Percentiles rank a stretch among this genome's conserved stretches.
Evolutionary conservation across 768 basidiomycete genomes (phyloP).

Genomic region (Russula abietina): DNA sequence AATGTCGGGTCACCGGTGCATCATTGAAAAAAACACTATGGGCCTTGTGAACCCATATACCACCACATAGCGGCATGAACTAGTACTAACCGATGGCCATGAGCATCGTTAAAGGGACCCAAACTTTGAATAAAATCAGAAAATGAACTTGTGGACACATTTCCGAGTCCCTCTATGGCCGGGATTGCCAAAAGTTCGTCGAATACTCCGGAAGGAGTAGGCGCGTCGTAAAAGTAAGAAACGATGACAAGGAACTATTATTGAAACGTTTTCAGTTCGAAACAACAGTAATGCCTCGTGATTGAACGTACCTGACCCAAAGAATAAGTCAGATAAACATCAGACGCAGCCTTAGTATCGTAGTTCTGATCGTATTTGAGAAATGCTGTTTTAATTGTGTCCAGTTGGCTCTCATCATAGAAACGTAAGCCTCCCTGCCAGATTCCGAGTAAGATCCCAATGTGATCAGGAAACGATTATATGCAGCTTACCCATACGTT

Average conservation of each 20-base stretch:
- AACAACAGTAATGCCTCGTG: not conserved
- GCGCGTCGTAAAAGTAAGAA: conserved; percentile 24
- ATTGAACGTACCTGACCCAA: not conserved
- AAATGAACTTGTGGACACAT: conserved; percentile 9
- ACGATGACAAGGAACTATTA: not conserved
- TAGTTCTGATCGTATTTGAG: not conserved
- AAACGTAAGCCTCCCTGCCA: not conserved
- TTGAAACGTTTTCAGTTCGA: not conserved
- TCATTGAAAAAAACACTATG: not conserved
- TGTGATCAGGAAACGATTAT: conserved; percentile 5
- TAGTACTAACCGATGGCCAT: not conserved
- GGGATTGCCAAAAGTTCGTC: conserved; percentile 24
- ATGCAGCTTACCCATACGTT: too few species aligned
- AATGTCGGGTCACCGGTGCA: not conserved
- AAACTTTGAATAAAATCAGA: not conserved
- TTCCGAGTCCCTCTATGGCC: not conserved
- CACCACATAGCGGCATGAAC: not conserved
- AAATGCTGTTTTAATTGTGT: not conserved
- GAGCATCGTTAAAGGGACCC: not conserved
- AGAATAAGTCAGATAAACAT: too few species aligned
- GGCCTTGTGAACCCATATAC: not conserved
- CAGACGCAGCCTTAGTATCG: not conserved
- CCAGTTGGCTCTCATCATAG: not conserved
- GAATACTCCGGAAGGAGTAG: conserved; percentile 21
- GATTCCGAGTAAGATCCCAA: too few species aligned